Evolutionary conservation across 106 monocot genomes (phyloP), one percentile per base, ranked within the genome.

Genomic region (Agapanthus africanus): DNA sequence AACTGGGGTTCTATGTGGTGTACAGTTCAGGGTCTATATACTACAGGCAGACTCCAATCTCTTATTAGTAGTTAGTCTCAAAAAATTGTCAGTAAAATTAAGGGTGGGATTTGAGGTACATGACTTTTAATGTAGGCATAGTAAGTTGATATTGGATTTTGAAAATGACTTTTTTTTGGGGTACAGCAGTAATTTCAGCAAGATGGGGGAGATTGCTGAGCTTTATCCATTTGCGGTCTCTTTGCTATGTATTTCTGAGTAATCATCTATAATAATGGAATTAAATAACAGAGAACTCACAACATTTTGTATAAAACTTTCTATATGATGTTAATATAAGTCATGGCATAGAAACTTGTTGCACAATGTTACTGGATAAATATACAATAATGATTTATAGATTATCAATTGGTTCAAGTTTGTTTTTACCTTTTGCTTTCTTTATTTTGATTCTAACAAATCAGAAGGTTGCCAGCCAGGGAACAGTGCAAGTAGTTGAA

Each of bases 401-500:
- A 19, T 35, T 33, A 16, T 61, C n/a, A n/a, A 6, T n/a, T 56
- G 28, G 56, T 61, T 33, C 16, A 61, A 36, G 35, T 4, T 35
- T 26, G 36, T 61, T 33, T n/a, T n/a, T n/a, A n/a, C n/a, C n/a
- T n/a, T n/a, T 59, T 31, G 33, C 13, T 59, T 35, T 36, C 18
- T 61, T 36, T 36, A 7, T 25, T 26, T 76, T 47, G 26, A 61
- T 65, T 6, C 70, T 82, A 63, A 86, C 65, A 77, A 62, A 68
- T 37, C 28, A 41, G 25, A 68, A 46, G 50, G 44, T 19, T 81
- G 22, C 28, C 80, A 86, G 84, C 36, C 78, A 27, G 31, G 82
- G 75, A 19, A 35, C 62, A 46, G 6, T 33, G 10, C 72, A 71
- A 44, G 80, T 79, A 65, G 54, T 90, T 46, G 89, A 84, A 67